A percentile compares a stretch with the other conserved stretches of the same genome.
Conservation (phyloP, 2,329 filamentous ascomycete species). For the Cladorrhinum sp. region DNA sequence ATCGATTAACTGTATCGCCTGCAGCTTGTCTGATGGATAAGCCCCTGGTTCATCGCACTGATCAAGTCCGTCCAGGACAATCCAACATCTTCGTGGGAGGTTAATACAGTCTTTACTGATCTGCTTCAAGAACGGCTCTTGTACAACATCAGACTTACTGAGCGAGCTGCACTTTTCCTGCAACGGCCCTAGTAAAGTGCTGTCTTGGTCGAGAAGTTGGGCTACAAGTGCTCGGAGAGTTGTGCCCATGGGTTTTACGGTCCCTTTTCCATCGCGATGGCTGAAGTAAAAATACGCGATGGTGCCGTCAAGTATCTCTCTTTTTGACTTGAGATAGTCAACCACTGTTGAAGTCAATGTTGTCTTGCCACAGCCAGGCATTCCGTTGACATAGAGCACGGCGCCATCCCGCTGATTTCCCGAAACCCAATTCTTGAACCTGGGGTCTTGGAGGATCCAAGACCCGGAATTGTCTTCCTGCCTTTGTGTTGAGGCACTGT, state of each 20-base stretch:
- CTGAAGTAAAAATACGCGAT: constrained; percentile 1
- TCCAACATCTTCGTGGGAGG: background rate
- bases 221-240: background rate
- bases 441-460: background rate
- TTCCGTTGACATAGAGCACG: constrained; percentile 1
- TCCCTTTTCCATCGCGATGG: background rate
- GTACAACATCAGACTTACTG: background rate
- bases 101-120: background rate
- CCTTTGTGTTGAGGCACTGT: background rate
- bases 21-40: background rate
- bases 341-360: background rate
- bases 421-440: background rate
- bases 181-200: background rate
- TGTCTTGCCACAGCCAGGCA: background rate
- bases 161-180: background rate
- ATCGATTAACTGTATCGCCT: background rate
- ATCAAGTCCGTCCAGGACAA: background rate
- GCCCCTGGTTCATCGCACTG: background rate
- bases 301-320: background rate
- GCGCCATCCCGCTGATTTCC: background rate
- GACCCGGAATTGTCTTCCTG: background rate
- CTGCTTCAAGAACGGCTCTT: background rate
- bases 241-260: background rate
- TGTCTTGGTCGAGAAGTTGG: background rate
- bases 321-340: background rate